A percentile compares a stretch with the other conserved stretches of the same genome.
Evolutionary conservation across 257 asterid species (phyloP).

Genomic region (Eustoma russellianum): DNA sequence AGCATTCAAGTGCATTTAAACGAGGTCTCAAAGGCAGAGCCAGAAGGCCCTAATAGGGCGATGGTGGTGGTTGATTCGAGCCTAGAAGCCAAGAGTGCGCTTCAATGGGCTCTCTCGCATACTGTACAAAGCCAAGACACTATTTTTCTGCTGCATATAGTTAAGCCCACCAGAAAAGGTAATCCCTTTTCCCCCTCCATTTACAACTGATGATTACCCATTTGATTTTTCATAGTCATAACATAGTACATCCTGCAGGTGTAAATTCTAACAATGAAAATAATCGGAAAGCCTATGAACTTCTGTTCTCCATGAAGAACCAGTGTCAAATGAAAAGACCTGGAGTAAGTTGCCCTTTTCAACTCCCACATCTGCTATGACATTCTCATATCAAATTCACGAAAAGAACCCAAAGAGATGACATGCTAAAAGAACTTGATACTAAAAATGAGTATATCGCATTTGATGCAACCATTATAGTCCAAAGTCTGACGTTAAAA

Average conservation of each 20-base stretch:
- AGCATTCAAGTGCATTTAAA: constrained; percentile 20
- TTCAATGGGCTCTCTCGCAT: constrained; percentile 84
- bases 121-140: constrained; percentile 66
- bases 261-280: constrained; percentile 11
- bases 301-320: constrained; percentile 19
- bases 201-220: no score
- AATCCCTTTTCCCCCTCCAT: background rate
- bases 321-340: constrained; percentile 20
- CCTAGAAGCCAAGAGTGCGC: constrained; percentile 57
- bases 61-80: constrained; percentile 77
- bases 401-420: background rate
- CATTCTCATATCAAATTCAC: background rate
- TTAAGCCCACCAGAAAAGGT: constrained; percentile 44
- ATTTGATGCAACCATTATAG: background rate
- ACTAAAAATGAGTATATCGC: background rate
- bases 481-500: no score
- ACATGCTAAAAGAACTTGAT: no score
- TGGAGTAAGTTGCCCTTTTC: constrained; percentile 16
- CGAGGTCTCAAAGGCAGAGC: constrained; percentile 21
- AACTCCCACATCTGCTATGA: no score
- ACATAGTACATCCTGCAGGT: constrained; percentile 1
- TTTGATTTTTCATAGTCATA: background rate
- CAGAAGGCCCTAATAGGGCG: constrained; percentile 43
- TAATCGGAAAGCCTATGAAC: constrained; percentile 16
- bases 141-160: constrained; percentile 55